Base-by-base conservation (phyloP, 805 yeast genomes). In the Candida boleticola region DNA sequence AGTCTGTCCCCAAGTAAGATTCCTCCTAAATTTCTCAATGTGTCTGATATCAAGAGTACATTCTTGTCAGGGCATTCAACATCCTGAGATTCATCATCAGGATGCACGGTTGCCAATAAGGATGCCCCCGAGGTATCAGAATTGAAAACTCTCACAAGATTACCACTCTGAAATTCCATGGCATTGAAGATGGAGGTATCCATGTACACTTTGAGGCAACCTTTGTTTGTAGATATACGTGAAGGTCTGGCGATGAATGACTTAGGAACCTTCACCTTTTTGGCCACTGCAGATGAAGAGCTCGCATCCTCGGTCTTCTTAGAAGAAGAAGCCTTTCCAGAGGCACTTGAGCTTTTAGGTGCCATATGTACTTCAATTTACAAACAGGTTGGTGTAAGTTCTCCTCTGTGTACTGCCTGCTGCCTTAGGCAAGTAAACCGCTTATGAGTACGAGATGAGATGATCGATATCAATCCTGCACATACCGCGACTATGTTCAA, bases 1-100 rank as follows among this genome's bases (percentile, higher is more conserved):
- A 76, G 50, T 27, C 75, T 53, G 26, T 82, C 78, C 11, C 83
- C 68, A 43, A 77, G 64, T 7, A 80, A 58, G 11, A 79, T 40
- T 0, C 72, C 73, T 1, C 65, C 64, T 37, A 68, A 54, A 2
- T 44, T 45, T 29, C 74, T 52, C 21, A 59, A 44, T n/a, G 53
- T 44, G 3, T 46, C 23, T 5, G 68, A 60, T 1, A 69, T 40
- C 2, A 46, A 45, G 3, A 66, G 46, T 14, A 68, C 62, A 43
- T 66, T 63, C 14, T 42, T 39, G 17, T 64, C 73, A 3, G 47
- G 16, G 5, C 57, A 45, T 3, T 53, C 60, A 5, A 50, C 66
- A 7, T 72, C 73, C 1, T 61, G 54, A 6, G 36, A 44, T 3
- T 53, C 61, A 6, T 49, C 65, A 9, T 72, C 73, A 1, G 63